These are phyloP conservation scores for Hyaloscypha bicolor DNA, from an alignment of 495 filamentous ascomycete genomes.

Conservation along the genomic window DNA sequence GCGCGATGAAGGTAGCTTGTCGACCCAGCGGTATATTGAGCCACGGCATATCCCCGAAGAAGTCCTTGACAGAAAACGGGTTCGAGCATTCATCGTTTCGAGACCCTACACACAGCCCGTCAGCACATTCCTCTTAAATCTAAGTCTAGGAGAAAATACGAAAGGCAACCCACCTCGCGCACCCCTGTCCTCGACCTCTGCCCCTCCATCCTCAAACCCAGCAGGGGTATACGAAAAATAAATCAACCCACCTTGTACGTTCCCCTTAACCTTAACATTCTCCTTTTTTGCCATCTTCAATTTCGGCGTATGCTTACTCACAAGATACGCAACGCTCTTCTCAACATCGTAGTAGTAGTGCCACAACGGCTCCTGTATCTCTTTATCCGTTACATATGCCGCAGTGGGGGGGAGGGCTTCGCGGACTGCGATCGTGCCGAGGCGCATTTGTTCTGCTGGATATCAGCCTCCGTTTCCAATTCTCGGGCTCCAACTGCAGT, in stretches of 20 bases:
- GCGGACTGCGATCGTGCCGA: conserved; percentile 57
- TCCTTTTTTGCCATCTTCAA: conserved; percentile 42
- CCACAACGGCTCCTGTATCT: conserved; percentile 90
- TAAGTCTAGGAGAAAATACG: not conserved
- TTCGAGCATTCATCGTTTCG: conserved; percentile 7
- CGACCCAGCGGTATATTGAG: conserved; percentile 71
- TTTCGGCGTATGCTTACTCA: conserved; percentile 57
- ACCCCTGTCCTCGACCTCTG: not conserved
- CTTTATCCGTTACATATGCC: conserved; percentile 59
- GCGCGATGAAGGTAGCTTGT: conserved; percentile 67
- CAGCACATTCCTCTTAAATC: not conserved
- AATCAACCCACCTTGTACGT: conserved; percentile 31
- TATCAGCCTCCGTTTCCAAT: not conserved
- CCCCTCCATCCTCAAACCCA: not conserved
- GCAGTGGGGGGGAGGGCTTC: conserved; percentile 53
- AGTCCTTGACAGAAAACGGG: conserved; percentile 40
- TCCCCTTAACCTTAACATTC: conserved; percentile 44
- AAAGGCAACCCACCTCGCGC: conserved; percentile 19
- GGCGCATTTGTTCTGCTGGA: conserved; percentile 50
- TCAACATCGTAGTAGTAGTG: conserved; percentile 93
- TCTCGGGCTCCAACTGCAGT: too few species aligned
- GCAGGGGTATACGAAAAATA: conserved; percentile 7
- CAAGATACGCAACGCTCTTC: conserved; percentile 79
- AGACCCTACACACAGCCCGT: not conserved
- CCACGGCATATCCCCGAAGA: conserved; percentile 90